phyloP scores from a whole-genome alignment of 768 basidiomycete species.

The Collybia nuda region DNA sequence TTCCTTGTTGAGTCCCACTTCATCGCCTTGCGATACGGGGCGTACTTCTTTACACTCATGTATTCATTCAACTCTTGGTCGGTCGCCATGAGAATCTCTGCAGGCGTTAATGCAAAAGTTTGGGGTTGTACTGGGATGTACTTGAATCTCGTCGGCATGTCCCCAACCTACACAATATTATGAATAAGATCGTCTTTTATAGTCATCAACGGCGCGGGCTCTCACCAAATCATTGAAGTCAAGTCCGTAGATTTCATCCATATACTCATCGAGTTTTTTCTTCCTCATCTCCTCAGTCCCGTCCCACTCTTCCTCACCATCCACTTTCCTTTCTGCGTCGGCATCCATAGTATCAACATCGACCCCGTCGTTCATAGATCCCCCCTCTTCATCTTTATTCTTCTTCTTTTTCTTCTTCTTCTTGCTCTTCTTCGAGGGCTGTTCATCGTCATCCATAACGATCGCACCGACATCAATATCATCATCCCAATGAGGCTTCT shows the following conservation, averaged over 20 bases:
- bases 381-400: conserved; percentile 35
- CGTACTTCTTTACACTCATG: conserved; percentile 85
- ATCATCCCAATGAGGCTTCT: conserved; percentile 89
- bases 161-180: conserved; percentile 63
- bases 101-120: conserved; percentile 70
- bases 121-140: conserved; percentile 72
- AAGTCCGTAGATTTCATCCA: conserved; percentile 87
- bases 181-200: background rate
- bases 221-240: conserved; percentile 96
- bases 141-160: conserved; percentile 89
- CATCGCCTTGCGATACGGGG: conserved; percentile 75
- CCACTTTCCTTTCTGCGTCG: conserved; percentile 34
- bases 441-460: conserved; percentile 19
- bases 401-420: conserved; percentile 61
- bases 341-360: conserved; percentile 58
- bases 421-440: conserved; percentile 41
- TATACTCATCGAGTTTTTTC: conserved; percentile 77
- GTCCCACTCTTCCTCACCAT: conserved; percentile 76
- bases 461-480: conserved; percentile 64
- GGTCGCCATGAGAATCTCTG: conserved; percentile 87
- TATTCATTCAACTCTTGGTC: conserved; percentile 93
- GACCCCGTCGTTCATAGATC: conserved; percentile 51
- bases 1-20: conserved; percentile 65
- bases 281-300: conserved; percentile 92
- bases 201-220: background rate